phyloP scores from a whole-genome alignment of 2,329 filamentous ascomycete species.

The Aspergillus sp. region DNA sequence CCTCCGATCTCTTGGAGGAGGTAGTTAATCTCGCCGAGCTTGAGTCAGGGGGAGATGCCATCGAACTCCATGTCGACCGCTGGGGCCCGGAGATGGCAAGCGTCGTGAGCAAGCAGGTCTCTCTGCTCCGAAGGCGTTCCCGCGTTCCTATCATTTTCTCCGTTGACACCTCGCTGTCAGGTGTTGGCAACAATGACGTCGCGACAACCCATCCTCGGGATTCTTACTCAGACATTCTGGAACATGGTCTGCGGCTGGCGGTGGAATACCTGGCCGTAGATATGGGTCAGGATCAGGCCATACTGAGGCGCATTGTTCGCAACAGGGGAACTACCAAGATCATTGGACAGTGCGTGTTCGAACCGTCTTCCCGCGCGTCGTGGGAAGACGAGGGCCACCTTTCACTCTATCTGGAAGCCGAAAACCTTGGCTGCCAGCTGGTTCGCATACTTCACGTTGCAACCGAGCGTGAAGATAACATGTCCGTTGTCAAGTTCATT shows the following conservation, averaged over 20 bases:
- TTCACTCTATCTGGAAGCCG: constrained; percentile 25
- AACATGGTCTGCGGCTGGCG: constrained; percentile 31
- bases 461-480: constrained; percentile 29
- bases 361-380: constrained; percentile 17
- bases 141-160: constrained; percentile 50
- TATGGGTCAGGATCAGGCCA: constrained; percentile 21
- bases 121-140: constrained; percentile 48
- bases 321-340: constrained; percentile 32
- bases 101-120: constrained; percentile 47
- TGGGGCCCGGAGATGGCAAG: constrained; percentile 45
- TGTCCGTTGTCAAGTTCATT: constrained; percentile 26
- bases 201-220: constrained; percentile 7
- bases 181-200: constrained; percentile 6
- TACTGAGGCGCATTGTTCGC: constrained; percentile 18
- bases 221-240: constrained; percentile 26
- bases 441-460: constrained; percentile 30
- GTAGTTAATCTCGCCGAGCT: constrained; percentile 41
- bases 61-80: constrained; percentile 52
- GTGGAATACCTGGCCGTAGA: constrained; percentile 34
- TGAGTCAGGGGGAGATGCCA: constrained; percentile 51
- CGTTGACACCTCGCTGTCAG: constrained; percentile 33
- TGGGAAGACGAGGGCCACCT: constrained; percentile 29
- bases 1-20: constrained; percentile 25
- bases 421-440: constrained; percentile 29
- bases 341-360: constrained; percentile 29